Base-by-base conservation (phyloP, 768 basidiomycete genomes). In the Kwoniella sp. region DNA sequence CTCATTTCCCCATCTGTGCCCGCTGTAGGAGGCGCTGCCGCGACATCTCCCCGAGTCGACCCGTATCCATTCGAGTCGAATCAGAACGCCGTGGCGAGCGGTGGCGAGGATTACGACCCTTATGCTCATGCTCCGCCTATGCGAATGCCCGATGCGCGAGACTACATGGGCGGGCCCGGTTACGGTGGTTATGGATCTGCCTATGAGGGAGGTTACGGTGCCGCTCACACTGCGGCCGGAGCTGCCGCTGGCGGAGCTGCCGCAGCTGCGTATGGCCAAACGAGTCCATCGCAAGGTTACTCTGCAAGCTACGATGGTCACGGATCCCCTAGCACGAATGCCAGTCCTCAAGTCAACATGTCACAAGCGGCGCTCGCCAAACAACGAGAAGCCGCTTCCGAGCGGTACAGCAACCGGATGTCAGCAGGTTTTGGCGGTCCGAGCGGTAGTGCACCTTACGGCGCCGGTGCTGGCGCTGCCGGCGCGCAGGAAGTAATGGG, bases 61-160 rank as follows among this genome's bases (percentile, higher is more conserved):
- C 76, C 76, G 2, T 78, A 69, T 67, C 74, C 76, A 4, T 78
- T 74, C 50, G 28, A 61, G 12, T 56, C 60, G 17, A 52, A 58
- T 34, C 58, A 58, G 23, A 25, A 22, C 20, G 55, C 20, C 22
- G 37, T 59, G 29, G 37, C 23, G 12, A 30, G 38, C 11, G 55
- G 47, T 30, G 63, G 48, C 25, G 52, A 55, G 4, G 31, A 56
- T 0, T 77, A 73, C 63, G 73, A 72, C 30, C 71, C 73, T 9
- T 71, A 77, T 48, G 26, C 60, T 0, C 65, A 68, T 28, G 66
- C 69, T 11, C 59, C 68, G 25, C 63, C 70, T 22, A 72, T 76
- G 74, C 73, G 69, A 29, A 74, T 77, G 73, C 74, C 76, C 20
- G 76, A 75, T 57, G 71, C 74, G 13, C 23, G 67, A 23, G 48